These are phyloP conservation scores for Mortierella sp. DNA, from an alignment of 371 early-diverging fungal genomes.

Conservation along the genomic window DNA sequence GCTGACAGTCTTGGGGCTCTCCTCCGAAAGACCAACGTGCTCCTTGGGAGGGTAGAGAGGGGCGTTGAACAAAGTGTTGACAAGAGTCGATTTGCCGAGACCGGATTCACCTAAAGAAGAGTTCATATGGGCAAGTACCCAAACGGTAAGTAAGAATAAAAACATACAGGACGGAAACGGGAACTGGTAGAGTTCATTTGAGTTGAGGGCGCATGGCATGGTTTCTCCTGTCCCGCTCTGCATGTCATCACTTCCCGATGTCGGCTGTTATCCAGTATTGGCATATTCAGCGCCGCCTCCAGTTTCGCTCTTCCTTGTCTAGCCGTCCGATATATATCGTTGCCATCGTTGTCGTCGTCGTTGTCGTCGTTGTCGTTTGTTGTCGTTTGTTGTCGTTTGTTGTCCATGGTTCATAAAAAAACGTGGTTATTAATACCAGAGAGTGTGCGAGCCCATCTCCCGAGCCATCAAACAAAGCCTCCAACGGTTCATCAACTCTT, in stretches of 20 bases:
- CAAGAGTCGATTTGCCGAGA: constrained; percentile 98
- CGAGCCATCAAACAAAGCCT: constrained; percentile 3
- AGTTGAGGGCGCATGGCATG: background rate
- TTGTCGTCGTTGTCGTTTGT: background rate
- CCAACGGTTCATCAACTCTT: background rate
- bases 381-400: background rate
- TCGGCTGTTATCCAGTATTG: background rate
- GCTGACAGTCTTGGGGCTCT: constrained; percentile 93
- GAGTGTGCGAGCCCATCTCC: constrained; percentile 40
- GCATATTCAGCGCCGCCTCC: background rate
- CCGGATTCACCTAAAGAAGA: constrained; percentile 90
- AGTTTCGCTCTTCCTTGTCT: background rate
- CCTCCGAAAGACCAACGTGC: constrained; percentile 81
- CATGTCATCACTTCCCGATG: background rate
- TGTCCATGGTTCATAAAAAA: background rate
- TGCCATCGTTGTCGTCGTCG: background rate
- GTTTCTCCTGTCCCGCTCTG: background rate
- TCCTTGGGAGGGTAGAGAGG: constrained; percentile 91
- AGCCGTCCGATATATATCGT: background rate
- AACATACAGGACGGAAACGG: background rate
- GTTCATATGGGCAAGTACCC: background rate
- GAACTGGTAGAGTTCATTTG: background rate
- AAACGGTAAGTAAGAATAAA: constrained; percentile 21
- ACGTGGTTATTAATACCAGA: constrained; percentile 40
- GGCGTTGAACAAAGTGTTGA: constrained; percentile 98